Percentiles rank a stretch among this genome's conserved stretches.
Conservation (phyloP, 2,329 filamentous ascomycete species). For the Stachybotrys echinatus region DNA sequence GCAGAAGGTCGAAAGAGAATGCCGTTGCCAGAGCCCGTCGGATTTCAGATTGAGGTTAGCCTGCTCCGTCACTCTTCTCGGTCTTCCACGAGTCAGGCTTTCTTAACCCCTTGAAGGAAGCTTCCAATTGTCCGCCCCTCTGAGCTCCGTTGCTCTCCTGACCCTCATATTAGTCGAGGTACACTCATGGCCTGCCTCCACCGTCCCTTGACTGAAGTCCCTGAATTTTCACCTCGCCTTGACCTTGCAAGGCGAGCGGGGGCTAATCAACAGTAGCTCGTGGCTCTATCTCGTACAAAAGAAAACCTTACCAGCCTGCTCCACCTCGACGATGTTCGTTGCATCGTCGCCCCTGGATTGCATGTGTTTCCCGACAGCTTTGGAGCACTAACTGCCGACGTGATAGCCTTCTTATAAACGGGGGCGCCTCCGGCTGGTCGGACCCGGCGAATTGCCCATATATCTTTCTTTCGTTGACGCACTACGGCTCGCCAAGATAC, state of each 20-base stretch:
- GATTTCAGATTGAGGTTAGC: not conserved
- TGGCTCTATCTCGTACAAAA: not conserved
- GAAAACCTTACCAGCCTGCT: not conserved
- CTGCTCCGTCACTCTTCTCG: too few relatives aligned
- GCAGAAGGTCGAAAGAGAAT: not conserved
- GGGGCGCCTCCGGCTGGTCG: too few relatives aligned
- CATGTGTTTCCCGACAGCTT: not conserved
- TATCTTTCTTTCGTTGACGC: not conserved
- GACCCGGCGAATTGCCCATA: too few relatives aligned
- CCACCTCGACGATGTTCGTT: not conserved
- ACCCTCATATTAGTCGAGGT: not conserved
- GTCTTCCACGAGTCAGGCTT: not conserved
- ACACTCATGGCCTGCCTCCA: not conserved
- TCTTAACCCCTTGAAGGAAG: not conserved
- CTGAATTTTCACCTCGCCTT: not conserved
- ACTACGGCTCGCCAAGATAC: not conserved
- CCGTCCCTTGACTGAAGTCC: not conserved
- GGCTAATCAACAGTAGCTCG: not conserved
- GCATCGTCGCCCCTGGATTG: not conserved
- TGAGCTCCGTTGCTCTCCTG: not conserved
- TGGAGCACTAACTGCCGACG: not conserved
- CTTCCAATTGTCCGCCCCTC: not conserved
- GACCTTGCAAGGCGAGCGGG: not conserved
- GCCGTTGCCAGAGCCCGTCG: not conserved
- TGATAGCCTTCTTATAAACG: not conserved